Evolutionary conservation across 2,329 filamentous ascomycete genomes (phyloP), one percentile per base, ranked within the genome.

Genomic region (Chaetothyriales sp.): DNA sequence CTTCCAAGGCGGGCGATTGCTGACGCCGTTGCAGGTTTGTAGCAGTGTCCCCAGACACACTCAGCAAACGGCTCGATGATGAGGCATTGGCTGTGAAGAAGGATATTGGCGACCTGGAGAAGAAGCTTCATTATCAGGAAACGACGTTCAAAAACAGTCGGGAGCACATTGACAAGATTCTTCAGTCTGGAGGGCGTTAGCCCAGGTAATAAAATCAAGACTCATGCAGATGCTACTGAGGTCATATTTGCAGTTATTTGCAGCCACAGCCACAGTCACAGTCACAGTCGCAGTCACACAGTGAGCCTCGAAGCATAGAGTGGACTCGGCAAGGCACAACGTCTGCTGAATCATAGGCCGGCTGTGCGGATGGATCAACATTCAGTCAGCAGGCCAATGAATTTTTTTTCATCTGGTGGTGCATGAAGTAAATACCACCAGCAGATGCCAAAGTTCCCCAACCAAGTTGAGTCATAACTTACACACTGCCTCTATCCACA

Each of bases 101-200:
- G 25, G 90, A 95, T 60, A 80, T 95, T 54, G 76, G 84, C 43
- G 83, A 83, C 57, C 70, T 96, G 57, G 81, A 85, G 59, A 94
- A 96, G 76, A 88, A 86, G 67, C 73, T 95, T 61, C 80, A 90
- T 60, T 96, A 95, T 64, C 75, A 96, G 44, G 90, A 96, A 72
- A 94, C 87, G 52, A 96, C 92, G 47, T 84, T 87, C 65, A 88
- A 93, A 72, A 98, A 96, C 64, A 95, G 88, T 68, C 81, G 84
- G 60, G 81, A 89, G 59, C 87, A 95, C 63, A 83, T 96, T 59
- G 84, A 95, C 65, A 84, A 88, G 67, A 90, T 96, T 64, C 76
- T 96, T 63, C 78, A 78, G 63, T 69, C 76, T 48, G 72, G 71
- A 18, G 69, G 46, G 48, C 57, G 57, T 15, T 47, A 47, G 26